These are phyloP conservation scores for Fonsecaea pedrosoi DNA, from an alignment of 2,329 filamentous ascomycete genomes.

Conservation along the genomic window DNA sequence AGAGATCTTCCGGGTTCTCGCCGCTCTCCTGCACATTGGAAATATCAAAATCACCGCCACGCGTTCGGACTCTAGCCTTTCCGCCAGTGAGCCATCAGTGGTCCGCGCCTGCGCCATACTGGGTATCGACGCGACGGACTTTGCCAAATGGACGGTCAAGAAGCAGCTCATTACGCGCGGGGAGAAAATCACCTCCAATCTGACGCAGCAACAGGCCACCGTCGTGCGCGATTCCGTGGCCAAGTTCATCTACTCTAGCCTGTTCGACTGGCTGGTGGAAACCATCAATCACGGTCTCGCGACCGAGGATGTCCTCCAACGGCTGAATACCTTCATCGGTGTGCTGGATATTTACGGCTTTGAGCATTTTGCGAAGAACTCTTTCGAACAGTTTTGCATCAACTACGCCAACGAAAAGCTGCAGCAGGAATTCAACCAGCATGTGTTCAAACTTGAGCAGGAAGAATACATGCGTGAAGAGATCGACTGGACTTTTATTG, in stretches of 20 bases:
- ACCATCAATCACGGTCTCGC: conserved; percentile 91
- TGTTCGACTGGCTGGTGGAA: conserved; percentile 99
- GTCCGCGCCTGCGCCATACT: conserved; percentile 82
- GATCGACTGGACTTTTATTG: conserved; percentile 99
- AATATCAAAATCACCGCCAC: conserved; percentile 96
- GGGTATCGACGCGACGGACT: conserved; percentile 83
- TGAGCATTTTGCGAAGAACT: conserved; percentile 99
- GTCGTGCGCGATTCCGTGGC: conserved; percentile 97
- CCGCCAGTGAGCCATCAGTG: conserved; percentile 80
- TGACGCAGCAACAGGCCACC: conserved; percentile 89
- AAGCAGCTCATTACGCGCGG: conserved; percentile 96
- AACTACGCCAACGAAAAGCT: conserved; percentile 99
- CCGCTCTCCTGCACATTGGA: conserved; percentile 89
- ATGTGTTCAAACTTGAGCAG: conserved; percentile 98
- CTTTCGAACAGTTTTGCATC: conserved; percentile 99
- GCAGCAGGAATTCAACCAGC: conserved; percentile 98
- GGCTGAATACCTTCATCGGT: conserved; percentile 90
- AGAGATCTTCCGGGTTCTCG: conserved; percentile 88
- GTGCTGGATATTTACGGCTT: conserved; percentile 99
- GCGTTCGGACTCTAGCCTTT: conserved; percentile 82
- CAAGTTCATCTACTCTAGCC: conserved; percentile 97
- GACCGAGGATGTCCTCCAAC: conserved; percentile 81
- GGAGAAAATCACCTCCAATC: conserved; percentile 95
- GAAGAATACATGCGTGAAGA: conserved; percentile 95
- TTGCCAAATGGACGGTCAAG: conserved; percentile 98